These are phyloP conservation scores for Paraleonurus japonicus DNA, from an alignment of 257 asterid genomes.

Conservation along the genomic window DNA sequence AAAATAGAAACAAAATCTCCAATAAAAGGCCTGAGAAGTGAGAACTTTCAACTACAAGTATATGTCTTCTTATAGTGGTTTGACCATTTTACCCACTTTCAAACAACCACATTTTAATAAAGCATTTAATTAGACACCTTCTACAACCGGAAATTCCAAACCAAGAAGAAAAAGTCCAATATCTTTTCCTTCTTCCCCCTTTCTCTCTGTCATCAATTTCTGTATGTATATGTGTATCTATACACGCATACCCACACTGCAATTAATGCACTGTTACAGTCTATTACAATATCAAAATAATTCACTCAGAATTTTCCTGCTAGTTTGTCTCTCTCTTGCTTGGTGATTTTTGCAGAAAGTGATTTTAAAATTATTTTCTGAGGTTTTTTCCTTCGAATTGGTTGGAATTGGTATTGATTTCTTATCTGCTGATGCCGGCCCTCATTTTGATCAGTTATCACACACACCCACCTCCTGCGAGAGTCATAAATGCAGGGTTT, in stretches of 20 bases:
- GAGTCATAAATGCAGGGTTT: slow-evolving; percentile 30
- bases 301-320: not conserved
- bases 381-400: not conserved
- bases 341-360: not conserved
- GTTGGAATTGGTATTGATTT: not conserved
- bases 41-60: not conserved
- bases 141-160: slow-evolving; percentile 5
- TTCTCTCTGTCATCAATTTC: not conserved
- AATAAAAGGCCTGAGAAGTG: not conserved
- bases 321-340: not conserved
- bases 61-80: not conserved
- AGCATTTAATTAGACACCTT: not conserved
- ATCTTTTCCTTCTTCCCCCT: not conserved
- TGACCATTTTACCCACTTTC: slow-evolving; percentile 14
- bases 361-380: not conserved
- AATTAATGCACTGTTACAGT: slow-evolving; percentile 27
- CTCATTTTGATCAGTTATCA: slow-evolving; percentile 19
- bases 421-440: not conserved
- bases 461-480: slow-evolving; percentile 21
- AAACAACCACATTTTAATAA: not conserved
- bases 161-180: slow-evolving; percentile 1
- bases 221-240: not conserved
- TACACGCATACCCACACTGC: slow-evolving; percentile 19
- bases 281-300: not conserved
- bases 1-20: not conserved